Base-by-base conservation (phyloP, 2,329 filamentous ascomycete genomes). In the Didymella glomerata region DNA sequence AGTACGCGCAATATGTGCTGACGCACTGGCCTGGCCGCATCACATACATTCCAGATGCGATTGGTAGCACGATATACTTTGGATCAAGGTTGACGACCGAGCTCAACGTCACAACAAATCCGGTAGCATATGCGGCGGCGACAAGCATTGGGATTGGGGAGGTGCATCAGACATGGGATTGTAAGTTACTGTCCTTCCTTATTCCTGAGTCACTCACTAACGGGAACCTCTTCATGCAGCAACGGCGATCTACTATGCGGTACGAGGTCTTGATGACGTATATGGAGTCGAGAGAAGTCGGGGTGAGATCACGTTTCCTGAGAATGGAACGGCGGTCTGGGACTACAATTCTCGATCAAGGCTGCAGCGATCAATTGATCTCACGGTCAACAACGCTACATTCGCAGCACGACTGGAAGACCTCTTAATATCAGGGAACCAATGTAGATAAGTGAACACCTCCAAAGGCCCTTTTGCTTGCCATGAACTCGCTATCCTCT, bases 81-180 rank as follows among this genome's bases (percentile, higher is more conserved):
- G 52, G 52, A 14, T 48, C 36, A 25, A 48, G 45, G 13, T 6
- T 49, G n/a, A 49, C 53, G n/a, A 55, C 53, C 1, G 46, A 55
- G 25, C 28, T 55, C 14, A 34, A 55, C 9, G 34, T 28, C 1
- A 49, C 46, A 7, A 55, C 45, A 24, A 36, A 38, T 2, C 53
- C 53, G 14, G 25, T 55, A 10, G 38, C 45, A 5, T 48, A 44
- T 38, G 46, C 53, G 5, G 53, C 53, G 22, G 53, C 38, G 18
- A 55, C 45, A 4, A 55, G 53, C 27, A 55, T 49, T 11, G 53
- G 53, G 16, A 27, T 55, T 5, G 53, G 45, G 7, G 49, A 55
- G 6, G 28, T 49, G 9, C 53, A 55, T 14, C 25, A 48, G 22
- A 55, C 27, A 16, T 55, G 53, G 53, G 46, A 55, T 24, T 55